Percentiles rank a stretch among this genome's conserved stretches.
phyloP scores from a whole-genome alignment of 1,139 yeast genomes.

The Blastobotrys apis region DNA sequence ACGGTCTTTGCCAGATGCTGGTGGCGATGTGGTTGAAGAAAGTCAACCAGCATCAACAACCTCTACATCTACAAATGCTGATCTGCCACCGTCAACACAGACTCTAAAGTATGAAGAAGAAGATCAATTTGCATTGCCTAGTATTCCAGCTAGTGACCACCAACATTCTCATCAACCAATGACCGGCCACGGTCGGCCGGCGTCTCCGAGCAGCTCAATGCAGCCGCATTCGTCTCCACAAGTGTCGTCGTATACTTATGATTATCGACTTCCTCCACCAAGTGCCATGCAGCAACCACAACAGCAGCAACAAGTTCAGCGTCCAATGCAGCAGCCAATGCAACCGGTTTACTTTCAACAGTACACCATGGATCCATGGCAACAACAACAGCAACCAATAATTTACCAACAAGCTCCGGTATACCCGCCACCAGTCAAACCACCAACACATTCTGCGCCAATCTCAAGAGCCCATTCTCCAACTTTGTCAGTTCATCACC shows the following conservation, averaged over 20 bases:
- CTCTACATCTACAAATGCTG: neutral
- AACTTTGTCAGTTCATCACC: neutral
- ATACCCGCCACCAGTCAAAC: neutral
- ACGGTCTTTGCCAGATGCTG: slow-evolving; percentile 7
- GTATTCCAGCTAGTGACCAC: neutral
- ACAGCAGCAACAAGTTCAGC: slow-evolving; percentile 4
- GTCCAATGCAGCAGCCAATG: neutral
- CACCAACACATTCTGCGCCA: slow-evolving; percentile 7
- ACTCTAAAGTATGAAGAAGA: too few species aligned
- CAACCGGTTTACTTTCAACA: slow-evolving; percentile 1
- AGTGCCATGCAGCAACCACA: too few species aligned
- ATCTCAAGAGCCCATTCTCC: slow-evolving; percentile 10
- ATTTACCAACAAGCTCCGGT: neutral
- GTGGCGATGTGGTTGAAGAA: neutral
- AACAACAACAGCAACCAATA: neutral
- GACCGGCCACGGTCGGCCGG: too few species aligned
- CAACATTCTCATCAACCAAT: neutral
- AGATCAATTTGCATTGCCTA: too few species aligned
- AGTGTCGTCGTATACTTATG: slow-evolving; percentile 1
- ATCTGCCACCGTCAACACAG: too few species aligned
- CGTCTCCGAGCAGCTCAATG: too few species aligned
- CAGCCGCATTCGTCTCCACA: neutral
- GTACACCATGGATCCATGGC: neutral
- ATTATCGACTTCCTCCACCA: neutral
- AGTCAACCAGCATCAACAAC: neutral